These are phyloP conservation scores for Stagonosporopsis cucurbitacearum DNA, from an alignment of 2,329 filamentous ascomycete genomes.

Conservation along the genomic window DNA sequence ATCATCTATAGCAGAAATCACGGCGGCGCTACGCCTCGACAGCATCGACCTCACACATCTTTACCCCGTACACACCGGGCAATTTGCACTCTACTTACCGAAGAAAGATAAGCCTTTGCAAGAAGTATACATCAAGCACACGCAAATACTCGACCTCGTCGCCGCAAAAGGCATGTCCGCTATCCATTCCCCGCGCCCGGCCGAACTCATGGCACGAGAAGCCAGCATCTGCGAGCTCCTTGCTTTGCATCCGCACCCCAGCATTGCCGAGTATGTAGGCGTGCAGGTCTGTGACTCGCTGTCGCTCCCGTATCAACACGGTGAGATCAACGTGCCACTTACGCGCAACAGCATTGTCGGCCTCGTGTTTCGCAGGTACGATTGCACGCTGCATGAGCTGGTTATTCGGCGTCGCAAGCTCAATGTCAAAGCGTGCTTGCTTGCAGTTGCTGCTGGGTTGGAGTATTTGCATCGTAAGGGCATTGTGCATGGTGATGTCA, in stretches of 20 bases:
- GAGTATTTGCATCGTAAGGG: neutral
- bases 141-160: neutral
- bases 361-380: constrained; percentile 8
- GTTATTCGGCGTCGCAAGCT: neutral
- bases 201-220: neutral
- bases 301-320: neutral
- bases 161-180: neutral
- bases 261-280: neutral
- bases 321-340: neutral
- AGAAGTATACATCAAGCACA: neutral
- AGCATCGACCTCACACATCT: neutral
- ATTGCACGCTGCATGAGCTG: constrained; percentile 8
- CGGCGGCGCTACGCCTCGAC: neutral
- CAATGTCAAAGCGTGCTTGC: constrained; percentile 1
- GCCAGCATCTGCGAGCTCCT: constrained; percentile 3
- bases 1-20: neutral
- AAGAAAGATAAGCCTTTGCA: neutral
- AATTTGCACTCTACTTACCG: neutral
- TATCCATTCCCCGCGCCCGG: neutral
- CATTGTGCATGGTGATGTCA: neutral
- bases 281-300: neutral
- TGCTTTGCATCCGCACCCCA: neutral
- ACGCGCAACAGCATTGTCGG: neutral
- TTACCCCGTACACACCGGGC: neutral
- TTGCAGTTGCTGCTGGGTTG: neutral